Evolutionary conservation across 129 eudicot genomes (phyloP).

Genomic region (Pittosporum tobira): DNA sequence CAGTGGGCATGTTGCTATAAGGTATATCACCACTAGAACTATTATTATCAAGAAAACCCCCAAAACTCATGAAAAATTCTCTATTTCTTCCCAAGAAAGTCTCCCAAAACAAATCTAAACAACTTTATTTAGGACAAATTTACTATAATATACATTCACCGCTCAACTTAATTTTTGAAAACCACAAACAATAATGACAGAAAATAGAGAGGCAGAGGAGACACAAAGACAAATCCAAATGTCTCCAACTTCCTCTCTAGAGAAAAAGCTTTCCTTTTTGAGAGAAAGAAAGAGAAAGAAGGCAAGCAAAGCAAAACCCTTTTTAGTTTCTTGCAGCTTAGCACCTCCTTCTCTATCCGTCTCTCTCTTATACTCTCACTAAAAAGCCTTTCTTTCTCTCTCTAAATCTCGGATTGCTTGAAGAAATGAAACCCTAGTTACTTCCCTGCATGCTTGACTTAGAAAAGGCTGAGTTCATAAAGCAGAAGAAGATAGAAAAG

Average conservation of each 20-base stretch:
- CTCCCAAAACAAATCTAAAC: slow-evolving; percentile 7
- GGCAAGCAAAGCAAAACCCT: slow-evolving; percentile 20
- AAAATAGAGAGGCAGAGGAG: slow-evolving; percentile 45
- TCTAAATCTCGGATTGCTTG: slow-evolving; percentile 3
- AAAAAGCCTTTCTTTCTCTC: background rate
- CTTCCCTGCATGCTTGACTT: slow-evolving; percentile 60
- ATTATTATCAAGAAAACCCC: slow-evolving; percentile 81
- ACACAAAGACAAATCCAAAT: slow-evolving; percentile 55
- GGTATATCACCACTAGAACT: slow-evolving; percentile 56
- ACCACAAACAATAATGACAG: background rate
- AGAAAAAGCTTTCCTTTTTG: background rate
- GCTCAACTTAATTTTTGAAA: background rate
- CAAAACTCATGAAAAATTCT: slow-evolving; percentile 78
- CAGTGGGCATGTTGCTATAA: slow-evolving; percentile 49
- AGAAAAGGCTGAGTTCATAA: slow-evolving; percentile 11
- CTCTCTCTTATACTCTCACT: slow-evolving; percentile 24
- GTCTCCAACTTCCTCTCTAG: slow-evolving; percentile 49
- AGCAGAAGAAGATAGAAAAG: slow-evolving; percentile 8
- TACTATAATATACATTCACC: background rate
- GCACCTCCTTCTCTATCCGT: slow-evolving; percentile 35
- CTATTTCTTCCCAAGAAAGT: slow-evolving; percentile 3
- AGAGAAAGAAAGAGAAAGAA: slow-evolving; percentile 41
- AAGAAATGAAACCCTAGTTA: slow-evolving; percentile 34
- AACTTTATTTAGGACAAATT: background rate
- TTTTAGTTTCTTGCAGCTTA: slow-evolving; percentile 15